Evolutionary conservation across 2,329 filamentous ascomycete species (phyloP), one percentile per base, ranked within the genome.

Genomic region (Colletotrichum magnum): DNA sequence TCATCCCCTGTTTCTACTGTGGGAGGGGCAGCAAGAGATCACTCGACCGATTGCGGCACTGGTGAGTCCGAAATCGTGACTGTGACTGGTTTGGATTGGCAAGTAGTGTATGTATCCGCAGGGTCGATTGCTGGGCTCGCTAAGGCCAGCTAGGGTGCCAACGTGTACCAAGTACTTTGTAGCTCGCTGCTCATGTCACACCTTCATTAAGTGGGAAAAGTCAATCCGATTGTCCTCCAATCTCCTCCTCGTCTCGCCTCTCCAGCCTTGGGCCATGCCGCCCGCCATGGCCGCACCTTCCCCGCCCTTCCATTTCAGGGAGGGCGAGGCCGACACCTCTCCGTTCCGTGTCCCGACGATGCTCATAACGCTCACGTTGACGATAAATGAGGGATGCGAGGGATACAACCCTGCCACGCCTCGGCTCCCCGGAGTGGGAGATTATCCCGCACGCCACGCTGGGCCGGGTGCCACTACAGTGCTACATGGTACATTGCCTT

Each of bases 191-290:
- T 64, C 59, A 56, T 56, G 65, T 61, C 65, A 69, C 68, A 71
- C 69, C 65, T 71, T 68, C 65, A 71, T 68, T 71, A 71, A 57
- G 66, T 71, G 69, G 69, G 13, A 56, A 67, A 59, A 59, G 61
- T 21, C 66, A 69, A 56, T 51, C n/a, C 54, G 51, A 21, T 4
- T 24, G 47, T 28, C 41, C 50, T 56, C 28, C 48, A 41, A 58
- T 59, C 45, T 64, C 59, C 51, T 68, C 66, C 45, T 64, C 59
- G 59, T 68, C 66, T 60, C 61, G 66, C 59, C 61, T 65, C 61
- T 47, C 21, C 21, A 24, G 21, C 21, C 21, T 24, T 24, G 21
- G 21, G 21, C 21, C 21, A 24, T 24, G 21, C 21, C 21, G 21
- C 16, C 21, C 21, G 21, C 16, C 41, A 50, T 59, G 45, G 6